phyloP scores from a whole-genome alignment of 2,329 filamentous ascomycete species.

The Colletotrichum noveboracense region DNA sequence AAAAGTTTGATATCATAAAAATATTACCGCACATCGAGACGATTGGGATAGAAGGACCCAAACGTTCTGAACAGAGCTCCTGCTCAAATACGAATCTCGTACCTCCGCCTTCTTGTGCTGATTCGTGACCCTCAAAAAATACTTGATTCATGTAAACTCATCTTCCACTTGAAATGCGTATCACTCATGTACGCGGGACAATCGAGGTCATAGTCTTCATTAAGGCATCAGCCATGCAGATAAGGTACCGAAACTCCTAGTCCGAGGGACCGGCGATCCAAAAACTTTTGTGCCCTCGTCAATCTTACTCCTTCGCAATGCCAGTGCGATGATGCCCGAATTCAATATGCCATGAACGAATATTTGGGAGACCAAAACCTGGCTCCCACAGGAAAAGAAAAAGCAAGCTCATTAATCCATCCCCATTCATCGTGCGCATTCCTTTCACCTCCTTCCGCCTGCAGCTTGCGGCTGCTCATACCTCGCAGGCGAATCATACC shows the following conservation, averaged over 20 bases:
- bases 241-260: background rate
- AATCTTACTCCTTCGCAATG: conserved; percentile 10
- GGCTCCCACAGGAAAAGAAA: background rate
- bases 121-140: background rate
- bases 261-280: background rate
- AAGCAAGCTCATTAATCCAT: background rate
- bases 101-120: background rate
- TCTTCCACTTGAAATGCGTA: background rate
- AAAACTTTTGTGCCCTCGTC: background rate
- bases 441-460: background rate
- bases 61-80: background rate
- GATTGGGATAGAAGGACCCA: background rate
- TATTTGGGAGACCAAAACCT: background rate
- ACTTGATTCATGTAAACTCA: background rate
- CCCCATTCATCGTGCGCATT: background rate
- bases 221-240: conserved; percentile 5
- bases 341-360: background rate
- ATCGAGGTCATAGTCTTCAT: conserved; percentile 9
- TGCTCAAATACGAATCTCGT: background rate
- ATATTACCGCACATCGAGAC: background rate
- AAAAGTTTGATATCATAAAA: background rate
- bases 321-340: background rate
- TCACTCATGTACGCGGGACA: background rate
- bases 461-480: background rate
- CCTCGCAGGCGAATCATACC: conserved; percentile 8